A percentile compares a stretch with the other conserved stretches of the same genome.
phyloP scores from a whole-genome alignment of 2,329 filamentous ascomycete species.

The Domatiomyces globalis region DNA sequence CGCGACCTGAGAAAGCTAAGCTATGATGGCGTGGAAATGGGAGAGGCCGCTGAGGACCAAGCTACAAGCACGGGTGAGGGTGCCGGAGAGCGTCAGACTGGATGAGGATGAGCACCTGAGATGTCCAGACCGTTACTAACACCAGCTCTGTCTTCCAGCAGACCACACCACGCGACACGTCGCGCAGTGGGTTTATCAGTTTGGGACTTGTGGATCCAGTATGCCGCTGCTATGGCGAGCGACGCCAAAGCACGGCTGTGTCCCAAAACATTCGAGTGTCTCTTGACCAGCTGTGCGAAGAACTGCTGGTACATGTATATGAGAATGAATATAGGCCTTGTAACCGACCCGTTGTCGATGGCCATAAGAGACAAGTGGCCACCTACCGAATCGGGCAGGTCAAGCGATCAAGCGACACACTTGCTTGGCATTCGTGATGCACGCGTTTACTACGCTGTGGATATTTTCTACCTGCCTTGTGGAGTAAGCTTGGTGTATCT shows the following conservation, averaged over 20 bases:
- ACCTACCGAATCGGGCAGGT: not conserved
- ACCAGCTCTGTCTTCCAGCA: not conserved
- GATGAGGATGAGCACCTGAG: not conserved
- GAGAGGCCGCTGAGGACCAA: not conserved
- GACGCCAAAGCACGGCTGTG: not conserved
- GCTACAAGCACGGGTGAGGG: not conserved
- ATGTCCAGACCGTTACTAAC: not conserved
- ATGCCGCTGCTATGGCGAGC: not conserved
- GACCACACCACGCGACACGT: not conserved
- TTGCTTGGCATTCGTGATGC: too few relatives aligned
- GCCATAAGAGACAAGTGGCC: not conserved
- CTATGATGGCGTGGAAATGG: constrained; percentile 54
- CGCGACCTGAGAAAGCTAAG: constrained; percentile 74
- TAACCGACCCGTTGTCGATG: not conserved
- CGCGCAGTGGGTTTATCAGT: not conserved
- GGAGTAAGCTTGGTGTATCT: too few relatives aligned
- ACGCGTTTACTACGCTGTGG: too few relatives aligned
- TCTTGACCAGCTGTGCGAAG: too few relatives aligned
- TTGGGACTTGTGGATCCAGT: not conserved
- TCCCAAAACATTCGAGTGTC: not conserved
- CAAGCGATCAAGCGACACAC: too few relatives aligned
- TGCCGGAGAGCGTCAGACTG: not conserved
- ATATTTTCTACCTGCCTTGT: too few relatives aligned
- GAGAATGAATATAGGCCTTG: too few relatives aligned
- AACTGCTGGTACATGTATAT: not conserved